These are phyloP conservation scores for Leishmania amazonensis DNA, from an alignment of 208 protist genomes.

Conservation along the genomic window DNA sequence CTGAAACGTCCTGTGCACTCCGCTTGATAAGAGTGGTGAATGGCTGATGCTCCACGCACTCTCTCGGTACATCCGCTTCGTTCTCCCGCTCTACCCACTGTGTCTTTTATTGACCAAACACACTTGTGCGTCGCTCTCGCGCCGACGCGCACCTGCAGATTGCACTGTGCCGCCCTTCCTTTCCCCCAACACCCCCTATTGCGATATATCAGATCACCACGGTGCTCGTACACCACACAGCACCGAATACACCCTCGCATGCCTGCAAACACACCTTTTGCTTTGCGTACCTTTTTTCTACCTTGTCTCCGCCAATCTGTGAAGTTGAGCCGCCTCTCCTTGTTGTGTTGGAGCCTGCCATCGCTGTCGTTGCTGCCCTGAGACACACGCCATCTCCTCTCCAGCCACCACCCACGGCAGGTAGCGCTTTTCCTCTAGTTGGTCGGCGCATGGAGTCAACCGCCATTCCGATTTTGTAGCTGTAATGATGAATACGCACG, in stretches of 20 bases:
- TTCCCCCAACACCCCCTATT: background rate
- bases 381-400: background rate
- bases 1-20: background rate
- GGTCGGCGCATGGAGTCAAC: background rate
- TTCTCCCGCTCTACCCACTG: background rate
- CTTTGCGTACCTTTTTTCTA: slow-evolving; percentile 9
- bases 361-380: background rate
- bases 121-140: background rate
- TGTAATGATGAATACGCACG: slow-evolving; percentile 21
- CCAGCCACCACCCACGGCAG: background rate
- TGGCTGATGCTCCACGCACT: too few relatives aligned
- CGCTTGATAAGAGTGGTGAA: background rate
- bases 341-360: background rate
- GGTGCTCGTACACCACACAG: background rate
- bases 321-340: background rate
- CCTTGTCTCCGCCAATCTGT: background rate
- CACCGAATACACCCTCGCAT: background rate
- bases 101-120: background rate
- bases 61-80: background rate
- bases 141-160: background rate
- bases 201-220: background rate
- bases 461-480: background rate
- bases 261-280: background rate
- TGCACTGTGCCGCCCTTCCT: background rate
- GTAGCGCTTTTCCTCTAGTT: background rate